Conservation (phyloP, 176 grass and related monocot species). For the Oryza coarctata region DNA sequence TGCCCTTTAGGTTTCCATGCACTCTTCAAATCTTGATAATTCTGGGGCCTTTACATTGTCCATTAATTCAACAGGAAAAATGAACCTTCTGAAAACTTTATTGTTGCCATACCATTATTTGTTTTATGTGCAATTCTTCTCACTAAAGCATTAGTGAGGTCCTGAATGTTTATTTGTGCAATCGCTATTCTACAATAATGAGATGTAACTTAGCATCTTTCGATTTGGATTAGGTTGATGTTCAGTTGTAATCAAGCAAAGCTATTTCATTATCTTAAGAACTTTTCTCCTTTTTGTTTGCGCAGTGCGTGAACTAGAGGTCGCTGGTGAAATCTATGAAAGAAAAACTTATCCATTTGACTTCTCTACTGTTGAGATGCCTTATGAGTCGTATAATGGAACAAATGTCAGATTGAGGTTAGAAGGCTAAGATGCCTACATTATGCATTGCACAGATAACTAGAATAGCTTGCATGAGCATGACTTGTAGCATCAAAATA, state of each 20-base stretch:
- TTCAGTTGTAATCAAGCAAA: background rate
- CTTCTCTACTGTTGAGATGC: conserved; percentile 95
- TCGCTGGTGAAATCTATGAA: conserved; percentile 95
- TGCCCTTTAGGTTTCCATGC: background rate
- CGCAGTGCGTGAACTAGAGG: conserved; percentile 83
- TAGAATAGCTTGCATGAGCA: background rate
- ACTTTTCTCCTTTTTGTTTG: background rate
- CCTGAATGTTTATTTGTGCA: background rate
- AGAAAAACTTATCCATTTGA: conserved; percentile 89
- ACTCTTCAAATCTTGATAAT: background rate
- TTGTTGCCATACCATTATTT: background rate
- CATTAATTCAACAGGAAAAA: background rate
- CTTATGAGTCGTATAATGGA: conserved; percentile 88
- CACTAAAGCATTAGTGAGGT: background rate
- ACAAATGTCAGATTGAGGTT: conserved; percentile 93
- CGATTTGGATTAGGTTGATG: background rate
- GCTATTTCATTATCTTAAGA: background rate
- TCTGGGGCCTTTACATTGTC: background rate
- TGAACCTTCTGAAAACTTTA: background rate
- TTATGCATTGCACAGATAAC: background rate
- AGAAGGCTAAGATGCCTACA: background rate
- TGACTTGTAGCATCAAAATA: conserved; percentile 12
- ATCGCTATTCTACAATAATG: background rate
- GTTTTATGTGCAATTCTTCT: conserved; percentile 10
- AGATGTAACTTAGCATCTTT: background rate